phyloP scores from a whole-genome alignment of 2,329 filamentous ascomycete species.

The Botrytis squamosa region DNA sequence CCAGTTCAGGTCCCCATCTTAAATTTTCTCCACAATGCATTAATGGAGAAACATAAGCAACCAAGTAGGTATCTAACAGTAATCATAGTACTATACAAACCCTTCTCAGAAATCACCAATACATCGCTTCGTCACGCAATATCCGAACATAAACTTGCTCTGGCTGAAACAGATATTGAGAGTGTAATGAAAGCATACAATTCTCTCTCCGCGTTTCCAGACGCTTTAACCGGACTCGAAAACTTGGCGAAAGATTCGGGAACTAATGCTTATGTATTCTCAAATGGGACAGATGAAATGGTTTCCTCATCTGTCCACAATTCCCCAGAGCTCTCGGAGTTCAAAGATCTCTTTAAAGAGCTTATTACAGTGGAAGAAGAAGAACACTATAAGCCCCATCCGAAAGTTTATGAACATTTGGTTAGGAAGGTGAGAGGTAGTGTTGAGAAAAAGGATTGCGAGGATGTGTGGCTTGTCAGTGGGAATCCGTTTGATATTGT shows the following conservation, averaged over 20 bases:
- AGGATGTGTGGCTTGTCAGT: slow-evolving; percentile 65
- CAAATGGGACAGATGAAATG: slow-evolving; percentile 67
- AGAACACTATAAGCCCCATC: slow-evolving; percentile 63
- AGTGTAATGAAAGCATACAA: slow-evolving; percentile 64
- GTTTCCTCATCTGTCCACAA: slow-evolving; percentile 57
- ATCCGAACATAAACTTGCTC: slow-evolving; percentile 51
- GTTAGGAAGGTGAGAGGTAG: slow-evolving; percentile 35
- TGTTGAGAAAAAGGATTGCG: slow-evolving; percentile 41
- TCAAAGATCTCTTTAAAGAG: slow-evolving; percentile 48
- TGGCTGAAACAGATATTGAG: slow-evolving; percentile 47
- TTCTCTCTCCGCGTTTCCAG: slow-evolving; percentile 61
- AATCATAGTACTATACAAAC: slow-evolving; percentile 54
- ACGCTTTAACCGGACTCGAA: slow-evolving; percentile 56
- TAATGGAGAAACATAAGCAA: background rate
- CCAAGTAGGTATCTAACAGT: background rate
- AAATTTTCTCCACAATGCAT: background rate
- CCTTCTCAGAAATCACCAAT: slow-evolving; percentile 63
- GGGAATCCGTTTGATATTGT: slow-evolving; percentile 73
- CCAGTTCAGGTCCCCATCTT: no score
- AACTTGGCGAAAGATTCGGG: slow-evolving; percentile 43
- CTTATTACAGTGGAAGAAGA: slow-evolving; percentile 62
- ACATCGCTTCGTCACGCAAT: slow-evolving; percentile 63
- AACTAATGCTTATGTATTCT: slow-evolving; percentile 60
- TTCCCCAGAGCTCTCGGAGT: slow-evolving; percentile 54
- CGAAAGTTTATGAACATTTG: slow-evolving; percentile 56